phyloP scores from a whole-genome alignment of 2,329 filamentous ascomycete species.

The Fusarium nelsonii region DNA sequence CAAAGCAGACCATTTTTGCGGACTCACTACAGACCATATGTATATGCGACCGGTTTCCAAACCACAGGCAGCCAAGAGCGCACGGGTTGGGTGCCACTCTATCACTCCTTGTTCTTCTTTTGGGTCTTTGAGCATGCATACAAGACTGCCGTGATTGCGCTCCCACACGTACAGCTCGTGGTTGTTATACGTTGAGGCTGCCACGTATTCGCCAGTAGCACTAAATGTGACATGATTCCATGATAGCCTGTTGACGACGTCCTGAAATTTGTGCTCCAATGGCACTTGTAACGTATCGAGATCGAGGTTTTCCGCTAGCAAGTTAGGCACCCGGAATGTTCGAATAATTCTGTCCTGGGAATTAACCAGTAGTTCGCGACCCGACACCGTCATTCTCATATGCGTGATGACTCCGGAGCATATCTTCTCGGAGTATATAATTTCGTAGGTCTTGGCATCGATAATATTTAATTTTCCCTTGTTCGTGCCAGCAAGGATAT shows the following conservation, averaged over 20 bases:
- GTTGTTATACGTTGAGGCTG: conserved; percentile 97
- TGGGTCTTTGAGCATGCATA: conserved; percentile 96
- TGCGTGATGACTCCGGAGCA: conserved; percentile 90
- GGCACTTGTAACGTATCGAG: conserved; percentile 89
- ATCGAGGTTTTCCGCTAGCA: conserved; percentile 76
- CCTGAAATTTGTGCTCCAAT: conserved; percentile 97
- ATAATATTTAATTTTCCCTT: conserved; percentile 98
- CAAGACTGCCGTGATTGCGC: conserved; percentile 89
- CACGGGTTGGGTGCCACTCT: conserved; percentile 93
- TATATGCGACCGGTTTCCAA: conserved; percentile 94
- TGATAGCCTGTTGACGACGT: conserved; percentile 91
- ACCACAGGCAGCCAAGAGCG: conserved; percentile 90
- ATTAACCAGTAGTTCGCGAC: conserved; percentile 90
- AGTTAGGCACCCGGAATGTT: conserved; percentile 89
- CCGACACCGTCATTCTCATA: conserved; percentile 83
- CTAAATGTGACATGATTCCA: conserved; percentile 99
- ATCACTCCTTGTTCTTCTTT: conserved; percentile 97
- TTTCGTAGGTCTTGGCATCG: conserved; percentile 81
- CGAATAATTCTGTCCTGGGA: conserved; percentile 95
- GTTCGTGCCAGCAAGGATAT: conserved; percentile 92
- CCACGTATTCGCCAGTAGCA: conserved; percentile 93
- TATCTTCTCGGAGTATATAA: conserved; percentile 90
- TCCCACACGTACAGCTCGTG: conserved; percentile 99
- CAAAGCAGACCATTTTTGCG: conserved; percentile 96
- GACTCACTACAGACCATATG: conserved; percentile 94